Evolutionary conservation across 768 basidiomycete genomes (phyloP).

Genomic region (Erythrobasidium yunnanense): DNA sequence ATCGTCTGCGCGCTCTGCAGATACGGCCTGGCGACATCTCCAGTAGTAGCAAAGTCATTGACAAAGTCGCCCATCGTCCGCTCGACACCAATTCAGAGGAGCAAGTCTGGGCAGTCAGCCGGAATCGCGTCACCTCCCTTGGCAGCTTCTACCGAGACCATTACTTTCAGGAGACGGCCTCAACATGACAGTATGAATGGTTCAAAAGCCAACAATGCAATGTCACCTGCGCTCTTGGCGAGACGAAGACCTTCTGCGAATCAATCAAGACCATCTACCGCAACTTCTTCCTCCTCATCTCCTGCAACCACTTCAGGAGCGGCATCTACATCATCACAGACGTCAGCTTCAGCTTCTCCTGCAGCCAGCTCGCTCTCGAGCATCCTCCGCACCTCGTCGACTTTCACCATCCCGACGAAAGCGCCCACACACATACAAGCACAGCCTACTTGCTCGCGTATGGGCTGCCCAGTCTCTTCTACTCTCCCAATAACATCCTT

Average conservation of each 20-base stretch:
- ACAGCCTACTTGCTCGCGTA: background rate
- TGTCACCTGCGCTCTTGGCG: background rate
- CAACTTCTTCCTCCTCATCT: background rate
- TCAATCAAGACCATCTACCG: background rate
- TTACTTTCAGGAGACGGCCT: background rate
- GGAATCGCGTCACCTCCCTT: background rate
- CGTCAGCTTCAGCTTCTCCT: no score
- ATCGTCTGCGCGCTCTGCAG: background rate
- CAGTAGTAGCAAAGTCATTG: background rate
- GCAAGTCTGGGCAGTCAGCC: background rate
- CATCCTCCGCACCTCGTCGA: no score
- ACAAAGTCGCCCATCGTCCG: background rate
- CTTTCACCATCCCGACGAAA: no score
- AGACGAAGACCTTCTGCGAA: background rate
- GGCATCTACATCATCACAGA: background rate
- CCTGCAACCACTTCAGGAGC: background rate
- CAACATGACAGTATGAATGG: background rate
- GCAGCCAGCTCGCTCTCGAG: no score
- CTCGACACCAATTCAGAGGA: background rate
- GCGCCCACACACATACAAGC: no score
- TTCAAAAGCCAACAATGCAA: background rate
- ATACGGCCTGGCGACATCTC: background rate
- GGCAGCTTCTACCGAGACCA: background rate
- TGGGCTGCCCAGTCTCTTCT: background rate
- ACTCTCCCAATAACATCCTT: background rate